phyloP scores from a whole-genome alignment of 192 early-diverging fungal species.

The Umbelopsis sp. region DNA sequence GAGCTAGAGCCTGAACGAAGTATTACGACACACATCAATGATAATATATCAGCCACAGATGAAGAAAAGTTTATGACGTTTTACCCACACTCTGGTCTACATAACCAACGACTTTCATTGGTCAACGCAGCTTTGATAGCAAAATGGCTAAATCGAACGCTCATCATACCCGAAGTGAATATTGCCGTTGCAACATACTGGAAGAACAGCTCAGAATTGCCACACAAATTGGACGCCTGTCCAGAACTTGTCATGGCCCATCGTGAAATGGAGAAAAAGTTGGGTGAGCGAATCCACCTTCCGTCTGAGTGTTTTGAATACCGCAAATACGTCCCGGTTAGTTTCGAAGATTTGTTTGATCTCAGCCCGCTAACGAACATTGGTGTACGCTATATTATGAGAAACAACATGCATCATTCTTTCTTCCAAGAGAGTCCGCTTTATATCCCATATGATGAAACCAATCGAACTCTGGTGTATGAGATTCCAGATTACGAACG shows the following conservation, averaged over 20 bases:
- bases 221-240: constrained; percentile 21
- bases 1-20: not conserved
- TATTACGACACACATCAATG: too few relatives aligned
- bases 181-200: constrained; percentile 36
- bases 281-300: not conserved
- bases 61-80: constrained; percentile 48
- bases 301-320: constrained; percentile 29
- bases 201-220: not conserved
- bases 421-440: constrained; percentile 43
- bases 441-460: constrained; percentile 35
- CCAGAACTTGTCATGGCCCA: not conserved
- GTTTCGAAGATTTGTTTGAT: constrained; percentile 30
- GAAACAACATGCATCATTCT: constrained; percentile 28
- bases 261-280: not conserved
- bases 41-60: not conserved
- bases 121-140: constrained; percentile 51
- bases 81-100: constrained; percentile 56
- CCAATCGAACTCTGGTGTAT: constrained; percentile 19
- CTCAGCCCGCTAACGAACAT: constrained; percentile 17
- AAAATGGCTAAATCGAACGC: constrained; percentile 47
- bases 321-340: constrained; percentile 23
- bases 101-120: constrained; percentile 55
- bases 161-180: constrained; percentile 48
- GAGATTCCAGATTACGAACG: constrained; percentile 41
- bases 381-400: constrained; percentile 23